Base-by-base conservation (phyloP, 2,329 filamentous ascomycete species). In the Ilyonectria sp. region DNA sequence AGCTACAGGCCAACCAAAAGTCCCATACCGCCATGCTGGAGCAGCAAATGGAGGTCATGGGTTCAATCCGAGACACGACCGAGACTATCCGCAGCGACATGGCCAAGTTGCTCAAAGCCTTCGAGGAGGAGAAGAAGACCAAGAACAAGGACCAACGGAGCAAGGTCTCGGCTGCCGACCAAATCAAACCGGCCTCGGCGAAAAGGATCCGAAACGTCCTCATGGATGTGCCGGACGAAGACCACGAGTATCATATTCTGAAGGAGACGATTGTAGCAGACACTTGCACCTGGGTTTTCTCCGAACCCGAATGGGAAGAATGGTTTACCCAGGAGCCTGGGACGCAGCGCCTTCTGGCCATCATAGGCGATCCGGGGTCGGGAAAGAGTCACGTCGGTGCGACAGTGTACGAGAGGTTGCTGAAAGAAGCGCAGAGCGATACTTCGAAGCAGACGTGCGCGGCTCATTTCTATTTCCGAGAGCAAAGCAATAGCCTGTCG, bases 381-480 rank as follows among this genome's bases (percentile, higher is more conserved):
- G 80, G 80, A 0, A 82, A 82, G 43, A 79, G 79, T 15, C 75
- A 79, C 11, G 57, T 82, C 0, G 78, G 75, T 0, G 74, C 75
- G 0, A 59, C 65, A 0, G 23, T 78, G 0, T 66, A 75, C n/a
- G 74, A 77, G 40, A 72, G 60, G 9, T 56, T 79, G 2, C 50
- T 60, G 0, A 46, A 68, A 0, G 44, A 65, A 10, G 72, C 68
- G 0, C 29, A 50, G 1, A 69, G 70, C 0, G 73, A 78, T 17
- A 26, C 72, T 2, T 40, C 62, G 1, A 60, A 67, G 0, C 65
- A 64, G 29, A 73, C 73, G 1, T 76, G 74, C 19, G 73, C 76
- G 1, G 69, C 77, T 0, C 78, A 81, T 46, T 83, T 81, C 60
- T 82, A 80, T 55, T 82, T 82, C 60, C 77, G 79, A 1, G 79